Percentiles rank a stretch among this genome's conserved stretches.
Conservation (phyloP, 129 eudicot genomes). For the carrot (Daucus carota) region DH1_v3.0 NC_030389.2:41752501-41753000, state of each 20-base stretch:
- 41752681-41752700: slow-evolving; percentile 53
- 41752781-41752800: not conserved
- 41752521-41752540: slow-evolving; percentile 25
- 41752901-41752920: too few relatives aligned
- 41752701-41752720: slow-evolving; percentile 45
- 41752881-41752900: too few relatives aligned
- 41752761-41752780: slow-evolving; percentile 38
- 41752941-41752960: too few relatives aligned
- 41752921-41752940: too few relatives aligned
- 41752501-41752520: slow-evolving; percentile 41
- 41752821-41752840: too few relatives aligned
- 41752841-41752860: too few relatives aligned
- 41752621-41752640: slow-evolving; percentile 53
- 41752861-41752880: too few relatives aligned
- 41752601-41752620: slow-evolving; percentile 47
- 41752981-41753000: too few relatives aligned
- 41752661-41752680: slow-evolving; percentile 55
- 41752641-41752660: slow-evolving; percentile 44
- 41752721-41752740: slow-evolving; percentile 17
- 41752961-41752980: too few relatives aligned
- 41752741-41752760: slow-evolving; percentile 51
- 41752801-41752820: too few relatives aligned
- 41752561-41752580: slow-evolving; percentile 50
- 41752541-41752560: slow-evolving; percentile 44
- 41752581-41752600: slow-evolving; percentile 53